Conservation (phyloP, 1,139 yeast species). For the Lodderomyces orthopsilosis region DNA sequence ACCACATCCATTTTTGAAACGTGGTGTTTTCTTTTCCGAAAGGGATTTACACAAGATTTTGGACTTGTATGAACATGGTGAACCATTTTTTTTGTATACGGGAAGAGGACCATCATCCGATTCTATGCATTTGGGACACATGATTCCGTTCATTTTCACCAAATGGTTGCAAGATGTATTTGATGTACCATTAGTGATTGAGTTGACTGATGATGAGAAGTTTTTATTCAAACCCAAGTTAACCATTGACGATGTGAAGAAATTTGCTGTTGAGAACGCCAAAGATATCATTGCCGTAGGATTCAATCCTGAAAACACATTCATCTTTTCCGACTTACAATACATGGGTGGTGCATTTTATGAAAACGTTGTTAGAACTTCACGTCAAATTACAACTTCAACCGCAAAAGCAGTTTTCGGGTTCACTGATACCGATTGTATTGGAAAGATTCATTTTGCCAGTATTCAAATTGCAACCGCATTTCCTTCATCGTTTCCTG, state of each 20-base stretch:
- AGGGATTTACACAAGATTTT: slow-evolving; percentile 80
- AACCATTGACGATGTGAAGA: slow-evolving; percentile 83
- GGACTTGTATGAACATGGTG: slow-evolving; percentile 89
- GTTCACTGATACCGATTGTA: slow-evolving; percentile 89
- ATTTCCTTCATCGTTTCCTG: slow-evolving; percentile 95
- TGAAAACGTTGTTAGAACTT: slow-evolving; percentile 90
- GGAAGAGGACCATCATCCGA: slow-evolving; percentile 98
- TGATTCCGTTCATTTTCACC: slow-evolving; percentile 93
- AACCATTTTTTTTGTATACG: slow-evolving; percentile 92
- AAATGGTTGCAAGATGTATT: slow-evolving; percentile 98
- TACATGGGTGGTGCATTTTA: slow-evolving; percentile 94
- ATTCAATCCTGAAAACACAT: slow-evolving; percentile 90
- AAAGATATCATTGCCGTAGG: slow-evolving; percentile 95
- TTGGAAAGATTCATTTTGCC: slow-evolving; percentile 94
- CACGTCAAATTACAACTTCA: slow-evolving; percentile 92
- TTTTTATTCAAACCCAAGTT: slow-evolving; percentile 89
- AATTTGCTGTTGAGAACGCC: slow-evolving; percentile 76
- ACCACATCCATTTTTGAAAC: slow-evolving; percentile 89
- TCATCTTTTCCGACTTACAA: slow-evolving; percentile 86
- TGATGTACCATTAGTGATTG: slow-evolving; percentile 94
- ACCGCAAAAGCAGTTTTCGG: slow-evolving; percentile 99
- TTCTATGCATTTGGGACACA: slow-evolving; percentile 95
- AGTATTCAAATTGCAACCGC: slow-evolving; percentile 95
- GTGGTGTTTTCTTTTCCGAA: slow-evolving; percentile 92
- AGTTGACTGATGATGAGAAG: slow-evolving; percentile 96